Percentiles rank a stretch among this genome's conserved stretches.
Conservation (phyloP, 345 rosid species). For the Aquilaria yunnanensis region DNA sequence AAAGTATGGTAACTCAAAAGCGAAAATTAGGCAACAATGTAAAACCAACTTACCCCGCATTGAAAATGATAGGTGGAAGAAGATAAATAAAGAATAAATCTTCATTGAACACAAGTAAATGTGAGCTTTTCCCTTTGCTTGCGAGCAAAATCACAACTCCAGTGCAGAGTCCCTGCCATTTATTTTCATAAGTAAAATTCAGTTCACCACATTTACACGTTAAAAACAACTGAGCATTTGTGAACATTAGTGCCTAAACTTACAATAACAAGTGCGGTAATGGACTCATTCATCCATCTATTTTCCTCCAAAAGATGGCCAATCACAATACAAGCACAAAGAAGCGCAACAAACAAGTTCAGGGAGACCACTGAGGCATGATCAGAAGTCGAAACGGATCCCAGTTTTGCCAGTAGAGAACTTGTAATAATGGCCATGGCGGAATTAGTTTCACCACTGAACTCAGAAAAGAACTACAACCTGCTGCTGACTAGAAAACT, state of each 20-base stretch:
- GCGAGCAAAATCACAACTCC: constrained; percentile 77
- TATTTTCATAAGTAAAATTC: not conserved
- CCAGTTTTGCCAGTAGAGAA: constrained; percentile 27
- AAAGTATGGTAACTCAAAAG: not conserved
- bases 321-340: constrained; percentile 74
- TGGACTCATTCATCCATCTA: constrained; percentile 92
- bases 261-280: constrained; percentile 86
- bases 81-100: constrained; percentile 95
- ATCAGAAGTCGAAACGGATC: constrained; percentile 39
- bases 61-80: constrained; percentile 96
- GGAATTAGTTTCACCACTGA: not conserved
- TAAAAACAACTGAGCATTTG: not conserved
- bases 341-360: constrained; percentile 84
- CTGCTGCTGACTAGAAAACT: not conserved
- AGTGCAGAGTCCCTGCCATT: constrained; percentile 75
- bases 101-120: constrained; percentile 85
- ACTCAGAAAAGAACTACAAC: no score
- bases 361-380: constrained; percentile 77
- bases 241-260: constrained; percentile 18
- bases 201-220: not conserved
- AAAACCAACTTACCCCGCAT: constrained; percentile 73
- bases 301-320: constrained; percentile 86
- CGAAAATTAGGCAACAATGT: not conserved
- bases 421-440: constrained; percentile 33
- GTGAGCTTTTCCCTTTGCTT: constrained; percentile 77